These are phyloP conservation scores for Setaria viridis DNA, from an alignment of 202 grass and related monocot species.

Conservation along the genomic window DNA sequence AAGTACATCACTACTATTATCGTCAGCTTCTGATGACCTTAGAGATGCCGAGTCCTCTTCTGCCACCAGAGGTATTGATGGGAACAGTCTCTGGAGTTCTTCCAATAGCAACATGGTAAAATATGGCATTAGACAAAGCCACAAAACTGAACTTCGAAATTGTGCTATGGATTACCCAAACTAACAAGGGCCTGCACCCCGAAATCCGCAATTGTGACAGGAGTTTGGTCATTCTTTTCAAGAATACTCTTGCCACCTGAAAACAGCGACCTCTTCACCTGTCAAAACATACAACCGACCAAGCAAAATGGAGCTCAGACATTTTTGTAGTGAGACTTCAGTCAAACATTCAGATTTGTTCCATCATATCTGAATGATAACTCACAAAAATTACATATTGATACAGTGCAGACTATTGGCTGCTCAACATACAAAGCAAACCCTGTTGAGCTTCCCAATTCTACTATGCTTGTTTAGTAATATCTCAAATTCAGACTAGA, in stretches of 20 bases:
- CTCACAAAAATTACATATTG: not conserved
- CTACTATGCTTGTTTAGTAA: conserved; percentile 16
- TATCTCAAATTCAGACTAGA: conserved; percentile 14
- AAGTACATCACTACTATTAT: conserved; percentile 51
- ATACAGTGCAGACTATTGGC: not conserved
- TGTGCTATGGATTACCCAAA: conserved; percentile 64
- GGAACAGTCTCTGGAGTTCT: conserved; percentile 85
- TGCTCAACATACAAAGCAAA: conserved; percentile 22
- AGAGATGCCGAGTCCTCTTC: conserved; percentile 88
- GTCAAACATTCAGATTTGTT: conserved; percentile 18
- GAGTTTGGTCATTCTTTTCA: conserved; percentile 81
- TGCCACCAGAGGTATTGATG: conserved; percentile 84
- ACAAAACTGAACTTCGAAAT: conserved; percentile 32
- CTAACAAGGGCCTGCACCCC: conserved; percentile 91
- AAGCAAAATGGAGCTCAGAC: conserved; percentile 18
- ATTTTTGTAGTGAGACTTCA: conserved; percentile 1
- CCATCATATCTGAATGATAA: conserved; percentile 15
- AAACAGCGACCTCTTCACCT: conserved; percentile 82
- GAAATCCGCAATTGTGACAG: conserved; percentile 92
- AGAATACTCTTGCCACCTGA: conserved; percentile 69
- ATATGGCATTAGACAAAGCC: conserved; percentile 35
- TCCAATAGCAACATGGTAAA: conserved; percentile 39
- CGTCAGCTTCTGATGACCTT: conserved; percentile 44
- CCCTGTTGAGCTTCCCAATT: not conserved
- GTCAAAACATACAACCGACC: conserved; percentile 42